Evolutionary conservation across 306 rosid genomes (phyloP), one percentile per base, ranked within the genome.

Genomic region (Rosa rugosa): DNA sequence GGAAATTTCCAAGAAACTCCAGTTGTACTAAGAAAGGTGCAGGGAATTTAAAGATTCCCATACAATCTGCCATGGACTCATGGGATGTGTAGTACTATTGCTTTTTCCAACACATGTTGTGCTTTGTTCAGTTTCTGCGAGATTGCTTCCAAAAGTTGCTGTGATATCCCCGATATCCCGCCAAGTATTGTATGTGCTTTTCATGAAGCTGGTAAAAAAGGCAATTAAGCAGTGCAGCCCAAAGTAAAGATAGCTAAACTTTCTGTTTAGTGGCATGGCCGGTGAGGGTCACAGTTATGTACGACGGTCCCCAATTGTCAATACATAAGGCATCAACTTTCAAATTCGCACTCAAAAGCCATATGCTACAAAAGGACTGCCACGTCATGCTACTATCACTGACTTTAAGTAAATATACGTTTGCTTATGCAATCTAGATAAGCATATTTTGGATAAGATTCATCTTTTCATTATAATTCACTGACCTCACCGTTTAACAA

Each of bases 81-180:
- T 36, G n/a, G 51, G 49, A 25, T 13, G 6, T 70, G 31, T 59
- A 25, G 18, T 5, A 1, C 34, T 31, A 11, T 67, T 54, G 22
- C 69, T 73, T 75, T 82, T 41, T 63, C 66, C 31, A 69, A 83
- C 63, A 70, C n/a, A 54, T 6, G 6, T 8, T 46, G 44, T 66
- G 45, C 34, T 87, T 79, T 73, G 76, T 72, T 25, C 31, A 25
- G 40, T 11, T 60, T 60, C 38, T 60, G 17, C 5, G 12, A 64
- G 54, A 56, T 77, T 90, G 83, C 63, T 72, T 79, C 64, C 77
- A 79, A 83, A 77, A 57, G 82, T 69, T 77, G 79, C 68, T 23
- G 79, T 79, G 63, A 70, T 49, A 84, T 87, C 90, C 93, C 90
- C 74, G 40, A 79, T 73, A 89, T 86, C 81, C 79, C 83, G 85